Evolutionary conservation across 23 red algal species (phyloP).

Genomic region (Agarophyton chilense): DNA sequence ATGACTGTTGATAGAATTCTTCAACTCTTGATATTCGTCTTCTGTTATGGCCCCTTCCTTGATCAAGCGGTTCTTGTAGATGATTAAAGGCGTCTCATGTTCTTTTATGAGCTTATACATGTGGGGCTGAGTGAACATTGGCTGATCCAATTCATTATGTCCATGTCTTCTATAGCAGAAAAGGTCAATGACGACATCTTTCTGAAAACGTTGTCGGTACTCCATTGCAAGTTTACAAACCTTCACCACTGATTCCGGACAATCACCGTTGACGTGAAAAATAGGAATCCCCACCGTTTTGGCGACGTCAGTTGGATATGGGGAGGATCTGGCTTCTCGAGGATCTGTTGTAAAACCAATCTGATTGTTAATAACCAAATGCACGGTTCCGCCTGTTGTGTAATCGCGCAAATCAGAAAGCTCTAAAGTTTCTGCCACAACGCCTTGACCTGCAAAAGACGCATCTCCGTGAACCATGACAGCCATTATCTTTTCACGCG

Average conservation of each 20-base stretch:
- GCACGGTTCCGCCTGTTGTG: conserved; percentile 96
- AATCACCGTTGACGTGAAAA: conserved; percentile 99
- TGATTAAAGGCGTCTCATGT: conserved; percentile 78
- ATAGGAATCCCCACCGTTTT: conserved; percentile 99
- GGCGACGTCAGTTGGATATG: conserved; percentile 99
- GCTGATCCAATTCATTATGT: conserved; percentile 98
- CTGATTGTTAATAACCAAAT: conserved; percentile 99
- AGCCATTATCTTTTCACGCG: conserved; percentile 82
- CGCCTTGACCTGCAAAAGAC: conserved; percentile 99
- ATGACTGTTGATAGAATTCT: conserved; percentile 61
- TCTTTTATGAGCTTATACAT: conserved; percentile 96
- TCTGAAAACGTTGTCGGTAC: conserved; percentile 95
- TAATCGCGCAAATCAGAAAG: conserved; percentile 97
- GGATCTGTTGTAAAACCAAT: conserved; percentile 99
- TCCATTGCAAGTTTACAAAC: conserved; percentile 96
- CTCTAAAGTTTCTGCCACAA: conserved; percentile 97
- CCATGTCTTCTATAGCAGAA: conserved; percentile 99
- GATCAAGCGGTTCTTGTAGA: conserved; percentile 84
- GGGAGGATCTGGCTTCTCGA: conserved; percentile 91
- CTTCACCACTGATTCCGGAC: conserved; percentile 91
- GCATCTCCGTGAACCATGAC: conserved; percentile 97
- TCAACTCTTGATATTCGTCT: conserved; percentile 77
- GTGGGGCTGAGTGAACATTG: conserved; percentile 97
- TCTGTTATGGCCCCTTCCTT: conserved; percentile 81
- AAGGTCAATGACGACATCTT: conserved; percentile 98